phyloP scores from a whole-genome alignment of 352 stramenopile species.

The Phytophthora idaei region DNA sequence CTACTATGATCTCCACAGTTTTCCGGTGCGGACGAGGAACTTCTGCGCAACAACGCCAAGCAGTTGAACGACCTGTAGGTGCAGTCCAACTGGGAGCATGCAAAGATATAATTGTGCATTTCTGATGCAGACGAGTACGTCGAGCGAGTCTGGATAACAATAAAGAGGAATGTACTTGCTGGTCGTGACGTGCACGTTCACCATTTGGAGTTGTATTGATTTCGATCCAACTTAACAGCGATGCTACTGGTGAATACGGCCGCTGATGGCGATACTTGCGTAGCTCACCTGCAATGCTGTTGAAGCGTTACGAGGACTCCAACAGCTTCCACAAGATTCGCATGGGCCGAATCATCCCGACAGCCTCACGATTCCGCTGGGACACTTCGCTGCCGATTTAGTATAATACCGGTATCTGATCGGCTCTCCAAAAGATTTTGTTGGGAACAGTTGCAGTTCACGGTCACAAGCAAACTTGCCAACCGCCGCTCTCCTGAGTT shows the following conservation, averaged over 20 bases:
- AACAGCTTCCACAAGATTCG: neutral
- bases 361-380: neutral
- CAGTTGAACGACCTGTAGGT: constrained; percentile 75
- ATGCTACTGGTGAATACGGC: neutral
- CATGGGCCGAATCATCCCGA: neutral
- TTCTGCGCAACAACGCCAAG: constrained; percentile 75
- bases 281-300: neutral
- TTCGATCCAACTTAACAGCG: too few relatives aligned
- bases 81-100: neutral
- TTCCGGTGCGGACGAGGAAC: constrained; percentile 78
- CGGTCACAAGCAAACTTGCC: constrained; percentile 10
- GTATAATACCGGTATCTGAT: constrained; percentile 20
- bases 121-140: neutral
- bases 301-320: constrained; percentile 2
- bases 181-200: neutral
- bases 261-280: neutral
- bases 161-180: neutral
- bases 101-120: neutral
- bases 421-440: constrained; percentile 1
- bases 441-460: constrained; percentile 11
- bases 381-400: neutral
- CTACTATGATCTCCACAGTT: constrained; percentile 47
- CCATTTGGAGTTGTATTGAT: neutral
- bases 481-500: constrained; percentile 16
- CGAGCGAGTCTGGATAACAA: too few relatives aligned